Conservation (phyloP, 2,329 filamentous ascomycete species). For the Xylaria multiplex region DNA sequence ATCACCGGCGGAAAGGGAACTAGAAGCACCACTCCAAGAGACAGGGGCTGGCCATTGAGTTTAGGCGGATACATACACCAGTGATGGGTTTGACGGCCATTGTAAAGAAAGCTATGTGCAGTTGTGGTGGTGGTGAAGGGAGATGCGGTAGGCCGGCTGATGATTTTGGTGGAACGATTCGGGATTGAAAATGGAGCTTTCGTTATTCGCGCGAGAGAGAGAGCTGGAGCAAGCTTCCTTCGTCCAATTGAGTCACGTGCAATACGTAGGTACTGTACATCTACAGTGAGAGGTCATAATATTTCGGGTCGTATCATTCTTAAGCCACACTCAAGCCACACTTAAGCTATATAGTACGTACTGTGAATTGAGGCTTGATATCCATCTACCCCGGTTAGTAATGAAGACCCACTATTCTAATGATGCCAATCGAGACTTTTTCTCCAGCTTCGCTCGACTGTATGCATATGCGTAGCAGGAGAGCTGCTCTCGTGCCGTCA, state of each 20-base stretch:
- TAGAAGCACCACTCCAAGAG: constrained; percentile 42
- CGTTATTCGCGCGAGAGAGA: constrained; percentile 36
- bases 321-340: background rate
- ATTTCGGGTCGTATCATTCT: background rate
- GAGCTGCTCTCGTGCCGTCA: constrained; percentile 50
- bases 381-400: too few relatives aligned
- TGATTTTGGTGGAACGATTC: constrained; percentile 37
- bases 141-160: constrained; percentile 25
- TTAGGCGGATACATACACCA: constrained; percentile 61
- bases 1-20: constrained; percentile 7
- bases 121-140: constrained; percentile 22
- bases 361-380: background rate
- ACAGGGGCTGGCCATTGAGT: constrained; percentile 47
- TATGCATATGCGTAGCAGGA: constrained; percentile 1
- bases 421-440: constrained; percentile 27
- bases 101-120: constrained; percentile 46
- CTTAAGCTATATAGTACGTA: too few relatives aligned
- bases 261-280: background rate
- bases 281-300: background rate
- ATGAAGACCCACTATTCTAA: background rate
- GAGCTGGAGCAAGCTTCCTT: constrained; percentile 18
- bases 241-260: constrained; percentile 32
- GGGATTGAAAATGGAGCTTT: constrained; percentile 37
- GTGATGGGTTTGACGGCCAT: constrained; percentile 69
- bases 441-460: constrained; percentile 13